Base-by-base conservation (phyloP, 2,329 filamentous ascomycete genomes). In the Phaeoacremonium minimum region DNA sequence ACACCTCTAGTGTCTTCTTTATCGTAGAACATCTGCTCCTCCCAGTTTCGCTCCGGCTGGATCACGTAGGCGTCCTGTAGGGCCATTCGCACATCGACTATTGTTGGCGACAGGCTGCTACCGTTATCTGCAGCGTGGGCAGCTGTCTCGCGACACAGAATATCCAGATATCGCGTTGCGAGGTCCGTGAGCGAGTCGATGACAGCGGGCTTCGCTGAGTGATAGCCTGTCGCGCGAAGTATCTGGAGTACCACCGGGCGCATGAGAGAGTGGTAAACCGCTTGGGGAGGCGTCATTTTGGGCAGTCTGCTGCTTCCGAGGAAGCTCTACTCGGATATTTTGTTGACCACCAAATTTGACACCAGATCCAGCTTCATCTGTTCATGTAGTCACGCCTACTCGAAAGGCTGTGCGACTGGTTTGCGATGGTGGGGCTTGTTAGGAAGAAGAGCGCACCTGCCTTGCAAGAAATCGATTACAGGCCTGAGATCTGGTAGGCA, bases 241-340 rank as follows among this genome's bases (percentile, higher is more conserved):
- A 95, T 91, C 63, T 96, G 89, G 40, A 97, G 79, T 42, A 96
- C 79, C 32, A 83, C 83, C 3, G 91, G 91, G 29, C 89, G 87
- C 39, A 97, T 74, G 45, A 95, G 82, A 42, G 86, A 83, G 61
- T 87, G 83, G 64, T 70, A 75, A 38, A 75, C 60, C n/a, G 68
- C 59, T 8, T 65, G 60, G 4, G 66, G 67, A 19, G 52, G 63
- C 43, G 62, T 63, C 69, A 73, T 75, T n/a, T n/a, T n/a, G n/a
- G n/a, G n/a, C n/a, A n/a, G n/a, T n/a, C n/a, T n/a, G n/a, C n/a
- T n/a, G n/a, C n/a, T n/a, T n/a, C n/a, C n/a, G n/a, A n/a, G n/a
- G n/a, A n/a, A n/a, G n/a, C n/a, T n/a, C n/a, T n/a, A n/a, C n/a
- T n/a, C n/a, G n/a, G n/a, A n/a, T n/a, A n/a, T n/a, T n/a, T n/a